These are phyloP conservation scores for Fusarium austroafricanum DNA, from an alignment of 2,329 filamentous ascomycete species.

Conservation along the genomic window DNA sequence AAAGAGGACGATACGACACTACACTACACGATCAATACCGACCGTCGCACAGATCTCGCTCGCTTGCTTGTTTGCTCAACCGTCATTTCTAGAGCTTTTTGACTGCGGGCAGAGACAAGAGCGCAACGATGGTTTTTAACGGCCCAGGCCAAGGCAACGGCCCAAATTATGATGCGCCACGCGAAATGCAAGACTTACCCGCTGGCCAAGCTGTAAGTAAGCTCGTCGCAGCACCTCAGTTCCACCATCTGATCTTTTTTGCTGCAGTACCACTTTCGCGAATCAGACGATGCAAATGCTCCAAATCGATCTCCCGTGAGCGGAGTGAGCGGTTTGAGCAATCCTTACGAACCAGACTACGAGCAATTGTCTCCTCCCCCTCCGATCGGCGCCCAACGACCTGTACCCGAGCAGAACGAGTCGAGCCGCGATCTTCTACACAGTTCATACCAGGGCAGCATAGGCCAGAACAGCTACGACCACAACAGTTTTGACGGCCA, in stretches of 20 bases:
- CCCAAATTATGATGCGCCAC: constrained; percentile 35
- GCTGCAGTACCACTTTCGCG: constrained; percentile 36
- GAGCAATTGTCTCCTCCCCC: constrained; percentile 30
- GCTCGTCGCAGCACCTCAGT: not conserved
- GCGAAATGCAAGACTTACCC: constrained; percentile 41
- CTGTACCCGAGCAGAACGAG: constrained; percentile 33
- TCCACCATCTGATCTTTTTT: constrained; percentile 3
- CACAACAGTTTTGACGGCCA: no score
- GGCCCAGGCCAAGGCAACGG: constrained; percentile 20
- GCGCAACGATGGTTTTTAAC: constrained; percentile 29
- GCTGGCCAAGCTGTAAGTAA: constrained; percentile 40
- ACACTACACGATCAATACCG: not conserved
- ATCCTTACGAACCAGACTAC: constrained; percentile 30
- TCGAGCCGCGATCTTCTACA: constrained; percentile 34
- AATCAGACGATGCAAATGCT: constrained; percentile 22
- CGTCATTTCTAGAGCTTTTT: not conserved
- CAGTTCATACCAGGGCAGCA: constrained; percentile 28
- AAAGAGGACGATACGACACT: not conserved
- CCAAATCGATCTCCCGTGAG: constrained; percentile 24
- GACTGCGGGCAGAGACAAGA: not conserved
- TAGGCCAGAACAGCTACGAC: not conserved
- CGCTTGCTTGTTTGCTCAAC: not conserved
- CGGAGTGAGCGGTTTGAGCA: not conserved
- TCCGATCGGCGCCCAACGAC: constrained; percentile 24
- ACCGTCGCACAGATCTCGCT: not conserved